A percentile compares a stretch with the other conserved stretches of the same genome.
Conservation (phyloP, 257 asterid genomes). For the Haberlea rhodopensis region DNA sequence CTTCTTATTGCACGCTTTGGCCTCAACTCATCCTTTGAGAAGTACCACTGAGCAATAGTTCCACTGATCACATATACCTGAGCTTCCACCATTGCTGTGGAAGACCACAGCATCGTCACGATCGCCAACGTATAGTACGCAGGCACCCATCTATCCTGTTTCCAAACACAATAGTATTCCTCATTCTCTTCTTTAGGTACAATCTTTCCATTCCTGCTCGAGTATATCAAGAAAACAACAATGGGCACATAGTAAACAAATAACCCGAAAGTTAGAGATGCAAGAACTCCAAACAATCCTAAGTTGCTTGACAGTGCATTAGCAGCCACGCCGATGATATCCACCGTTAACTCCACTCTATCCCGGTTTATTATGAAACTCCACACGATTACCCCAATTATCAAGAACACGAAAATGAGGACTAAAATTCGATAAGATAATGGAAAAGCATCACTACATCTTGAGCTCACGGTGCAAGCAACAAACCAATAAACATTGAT, state of each 20-base stretch:
- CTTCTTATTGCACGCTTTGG: constrained; percentile 76
- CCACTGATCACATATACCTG: constrained; percentile 89
- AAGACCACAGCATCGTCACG: constrained; percentile 94
- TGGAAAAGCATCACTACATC: constrained; percentile 73
- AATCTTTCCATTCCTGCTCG: constrained; percentile 71
- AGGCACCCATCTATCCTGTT: constrained; percentile 92
- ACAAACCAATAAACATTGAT: constrained; percentile 85
- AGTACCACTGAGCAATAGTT: constrained; percentile 91
- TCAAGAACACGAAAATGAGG: constrained; percentile 68
- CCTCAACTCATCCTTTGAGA: constrained; percentile 63
- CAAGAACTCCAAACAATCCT: constrained; percentile 76
- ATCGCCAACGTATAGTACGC: constrained; percentile 79
- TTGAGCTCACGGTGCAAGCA: constrained; percentile 73
- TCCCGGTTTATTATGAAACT: constrained; percentile 79
- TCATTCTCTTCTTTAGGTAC: constrained; percentile 64
- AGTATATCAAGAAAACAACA: constrained; percentile 70
- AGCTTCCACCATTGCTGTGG: constrained; percentile 84
- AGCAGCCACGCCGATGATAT: constrained; percentile 69
- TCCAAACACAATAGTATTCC: constrained; percentile 75
- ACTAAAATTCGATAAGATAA: constrained; percentile 63
- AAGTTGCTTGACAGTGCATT: constrained; percentile 65
- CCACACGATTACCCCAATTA: constrained; percentile 84
- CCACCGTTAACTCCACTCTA: constrained; percentile 89
- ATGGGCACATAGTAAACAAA: constrained; percentile 67
- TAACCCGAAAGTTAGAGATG: constrained; percentile 56